A percentile compares a stretch with the other conserved stretches of the same genome.
These are phyloP conservation scores for Lactarius quietus DNA, from an alignment of 768 basidiomycete genomes.

Conservation along the genomic window DNA sequence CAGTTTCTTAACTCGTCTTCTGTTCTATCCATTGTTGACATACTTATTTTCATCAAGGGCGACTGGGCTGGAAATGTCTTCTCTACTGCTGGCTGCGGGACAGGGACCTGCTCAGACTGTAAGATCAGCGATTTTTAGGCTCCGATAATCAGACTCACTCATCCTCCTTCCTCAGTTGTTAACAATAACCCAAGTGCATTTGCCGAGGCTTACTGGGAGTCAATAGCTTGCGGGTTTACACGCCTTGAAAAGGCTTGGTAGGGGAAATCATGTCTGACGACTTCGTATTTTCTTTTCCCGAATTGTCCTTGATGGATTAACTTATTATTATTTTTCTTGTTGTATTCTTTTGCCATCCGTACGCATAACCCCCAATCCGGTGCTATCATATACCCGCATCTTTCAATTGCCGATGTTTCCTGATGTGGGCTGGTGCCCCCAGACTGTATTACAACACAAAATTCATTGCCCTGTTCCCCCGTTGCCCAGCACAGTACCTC, in stretches of 20 bases:
- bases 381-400: too few relatives aligned
- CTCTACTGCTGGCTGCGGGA: slow-evolving; percentile 37
- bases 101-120: slow-evolving; percentile 45
- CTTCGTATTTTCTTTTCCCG: too few relatives aligned
- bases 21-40: not conserved
- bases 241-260: too few relatives aligned
- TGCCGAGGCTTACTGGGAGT: slow-evolving; percentile 68
- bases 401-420: too few relatives aligned
- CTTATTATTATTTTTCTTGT: too few relatives aligned
- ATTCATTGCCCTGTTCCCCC: too few relatives aligned
- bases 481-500: too few relatives aligned
- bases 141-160: not conserved
- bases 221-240: slow-evolving; percentile 56
- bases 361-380: too few relatives aligned
- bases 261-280: too few relatives aligned
- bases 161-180: slow-evolving; percentile 43
- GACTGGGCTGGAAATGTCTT: slow-evolving; percentile 23
- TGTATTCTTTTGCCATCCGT: not conserved
- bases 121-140: slow-evolving; percentile 29
- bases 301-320: too few relatives aligned
- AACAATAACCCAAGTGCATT: slow-evolving; percentile 57
- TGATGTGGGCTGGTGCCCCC: too few relatives aligned
- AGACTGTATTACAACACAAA: too few relatives aligned
- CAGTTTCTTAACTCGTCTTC: slow-evolving; percentile 27
- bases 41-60: slow-evolving; percentile 13